Evolutionary conservation across 2,329 filamentous ascomycete genomes (phyloP), one percentile per base, ranked within the genome.

Genomic region (Apiospora marii): DNA sequence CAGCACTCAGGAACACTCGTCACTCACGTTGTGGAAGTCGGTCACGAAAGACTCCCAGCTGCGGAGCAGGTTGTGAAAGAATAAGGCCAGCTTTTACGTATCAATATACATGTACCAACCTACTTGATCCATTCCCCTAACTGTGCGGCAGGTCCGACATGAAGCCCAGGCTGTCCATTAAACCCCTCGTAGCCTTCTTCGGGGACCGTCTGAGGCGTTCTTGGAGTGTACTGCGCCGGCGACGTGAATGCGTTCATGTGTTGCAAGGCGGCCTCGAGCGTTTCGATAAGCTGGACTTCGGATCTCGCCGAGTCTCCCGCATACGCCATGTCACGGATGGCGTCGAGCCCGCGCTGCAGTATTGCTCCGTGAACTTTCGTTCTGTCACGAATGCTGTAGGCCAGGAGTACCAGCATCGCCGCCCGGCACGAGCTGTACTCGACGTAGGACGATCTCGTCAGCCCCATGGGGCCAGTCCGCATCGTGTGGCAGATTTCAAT

Each of bases 351-450:
- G 16, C 46, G 24, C 22, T 53, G 46, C 13, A 69, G 46, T 22
- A 41, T 46, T 0, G 46, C 46, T 8, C 68, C 68, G n/a, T 51
- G 34, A 7, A 34, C 44, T 30, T 51, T 48, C 14, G 68, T 69
- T 12, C 30, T 34, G 16, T 51, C 68, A 8, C 46, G 68, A 4
- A 69, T 37, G 68, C 68, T 51, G 68, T 51, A 69, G 1, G 68
- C 68, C 7, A 69, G 68, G 16, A 69, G 68, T 41, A 89, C 87
- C 3, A 89, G 81, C 7, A 89, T 80, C 12, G 87, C 87, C 13
- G 87, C 87, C 58, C 87, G 86, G 69, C 87, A 88, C 3, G 87
- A 86, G 76, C 86, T 88, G 76, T 88, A 89, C 74, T 89, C 87
- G 4, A 87, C 88, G 75, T 89, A 89, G 0, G 87, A 88, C 3